Conservation (phyloP, 805 yeast genomes). For the Candida sphagnicola region DNA sequence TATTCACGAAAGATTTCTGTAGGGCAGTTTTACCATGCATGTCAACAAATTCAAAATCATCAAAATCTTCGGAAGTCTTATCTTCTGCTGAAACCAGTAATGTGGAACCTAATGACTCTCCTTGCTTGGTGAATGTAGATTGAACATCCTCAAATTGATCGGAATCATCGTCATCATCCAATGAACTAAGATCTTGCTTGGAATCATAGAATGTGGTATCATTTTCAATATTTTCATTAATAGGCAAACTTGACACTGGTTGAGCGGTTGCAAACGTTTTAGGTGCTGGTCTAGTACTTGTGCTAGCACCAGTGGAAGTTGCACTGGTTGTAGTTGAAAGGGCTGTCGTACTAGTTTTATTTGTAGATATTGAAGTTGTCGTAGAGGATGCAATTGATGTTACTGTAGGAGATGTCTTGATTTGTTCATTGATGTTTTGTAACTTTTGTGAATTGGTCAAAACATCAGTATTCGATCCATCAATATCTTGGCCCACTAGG, state of each 20-base stretch:
- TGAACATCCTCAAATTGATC: slow-evolving; percentile 7
- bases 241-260: too few species aligned
- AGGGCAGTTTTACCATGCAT: slow-evolving; percentile 9
- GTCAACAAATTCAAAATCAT: background rate
- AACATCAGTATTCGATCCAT: too few species aligned
- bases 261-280: background rate
- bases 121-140: background rate
- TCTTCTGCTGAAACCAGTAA: too few species aligned
- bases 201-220: background rate
- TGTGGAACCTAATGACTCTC: too few species aligned
- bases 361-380: too few species aligned
- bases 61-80: background rate
- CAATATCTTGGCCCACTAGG: too few species aligned
- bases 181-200: background rate
- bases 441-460: too few species aligned
- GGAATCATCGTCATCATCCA: background rate
- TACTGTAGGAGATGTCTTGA: too few species aligned
- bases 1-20: slow-evolving; percentile 27
- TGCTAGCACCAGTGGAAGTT: background rate
- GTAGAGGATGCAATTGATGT: too few species aligned
- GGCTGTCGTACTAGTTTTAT: too few species aligned
- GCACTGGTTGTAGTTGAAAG: background rate
- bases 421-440: too few species aligned
- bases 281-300: background rate
- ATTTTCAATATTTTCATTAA: too few species aligned